phyloP scores from a whole-genome alignment of 768 basidiomycete species.

The Tubosaeta sp. region DNA sequence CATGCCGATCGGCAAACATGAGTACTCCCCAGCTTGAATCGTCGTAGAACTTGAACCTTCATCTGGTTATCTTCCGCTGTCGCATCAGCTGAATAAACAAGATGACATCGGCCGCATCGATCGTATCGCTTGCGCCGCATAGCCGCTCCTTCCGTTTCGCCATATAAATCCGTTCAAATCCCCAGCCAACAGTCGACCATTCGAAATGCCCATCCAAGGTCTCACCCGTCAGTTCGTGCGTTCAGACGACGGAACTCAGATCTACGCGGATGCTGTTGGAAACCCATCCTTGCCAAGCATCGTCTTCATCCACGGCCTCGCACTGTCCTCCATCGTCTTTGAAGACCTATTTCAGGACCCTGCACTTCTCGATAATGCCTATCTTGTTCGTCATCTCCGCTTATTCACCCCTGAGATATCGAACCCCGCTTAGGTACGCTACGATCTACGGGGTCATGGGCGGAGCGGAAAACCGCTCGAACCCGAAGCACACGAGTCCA shows the following conservation, averaged over 20 bases:
- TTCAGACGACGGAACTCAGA: conserved; percentile 6
- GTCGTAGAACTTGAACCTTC: too few relatives aligned
- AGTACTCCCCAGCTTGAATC: too few relatives aligned
- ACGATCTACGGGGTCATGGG: conserved; percentile 8
- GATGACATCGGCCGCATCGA: neutral
- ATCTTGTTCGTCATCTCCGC: neutral
- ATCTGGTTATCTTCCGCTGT: neutral
- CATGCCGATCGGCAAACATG: neutral
- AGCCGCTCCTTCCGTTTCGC: neutral
- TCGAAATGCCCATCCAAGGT: conserved; percentile 1
- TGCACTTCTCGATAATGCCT: conserved; percentile 1
- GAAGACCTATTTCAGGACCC: conserved; percentile 4
- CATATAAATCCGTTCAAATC: neutral
- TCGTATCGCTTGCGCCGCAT: neutral
- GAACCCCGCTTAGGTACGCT: neutral
- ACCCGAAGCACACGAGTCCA: conserved; percentile 1
- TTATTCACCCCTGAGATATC: neutral
- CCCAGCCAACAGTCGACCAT: too few relatives aligned
- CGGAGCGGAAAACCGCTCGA: conserved; percentile 4
- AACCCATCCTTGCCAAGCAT: conserved; percentile 2
- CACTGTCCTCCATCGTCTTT: conserved; percentile 4
- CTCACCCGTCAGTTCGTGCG: neutral
- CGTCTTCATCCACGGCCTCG: conserved; percentile 6
- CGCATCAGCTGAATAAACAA: neutral
- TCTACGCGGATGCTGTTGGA: conserved; percentile 6